phyloP scores from a whole-genome alignment of 176 grass and related monocot genomes.

The Aegilops bicornis region DNA sequence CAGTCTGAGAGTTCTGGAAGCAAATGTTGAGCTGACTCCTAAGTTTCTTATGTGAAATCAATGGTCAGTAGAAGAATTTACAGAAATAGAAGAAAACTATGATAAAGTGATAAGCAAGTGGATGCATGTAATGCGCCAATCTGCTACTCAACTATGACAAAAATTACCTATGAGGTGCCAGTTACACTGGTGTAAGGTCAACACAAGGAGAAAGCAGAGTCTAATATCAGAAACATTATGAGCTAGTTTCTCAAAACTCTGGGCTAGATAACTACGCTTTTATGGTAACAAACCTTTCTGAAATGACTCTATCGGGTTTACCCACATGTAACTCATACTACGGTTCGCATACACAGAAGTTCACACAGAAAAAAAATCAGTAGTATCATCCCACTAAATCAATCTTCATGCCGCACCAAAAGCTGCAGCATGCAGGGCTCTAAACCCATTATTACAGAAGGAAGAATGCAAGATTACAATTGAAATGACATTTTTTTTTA shows the following conservation, averaged over 20 bases:
- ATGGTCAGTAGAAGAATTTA: background rate
- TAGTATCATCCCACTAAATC: background rate
- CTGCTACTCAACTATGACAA: background rate
- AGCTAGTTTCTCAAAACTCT: background rate
- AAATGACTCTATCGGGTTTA: background rate
- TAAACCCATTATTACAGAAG: background rate
- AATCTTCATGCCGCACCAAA: background rate
- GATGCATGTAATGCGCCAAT: background rate
- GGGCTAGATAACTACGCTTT: background rate
- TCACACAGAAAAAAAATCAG: slow-evolving; percentile 8
- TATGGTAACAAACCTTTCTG: background rate
- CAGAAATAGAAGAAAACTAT: background rate
- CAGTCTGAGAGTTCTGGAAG: background rate
- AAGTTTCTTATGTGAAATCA: background rate
- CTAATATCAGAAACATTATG: background rate
- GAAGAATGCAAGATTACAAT: background rate
- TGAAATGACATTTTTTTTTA: background rate
- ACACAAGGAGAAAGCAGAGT: background rate
- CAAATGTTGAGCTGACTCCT: background rate
- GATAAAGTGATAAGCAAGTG: slow-evolving; percentile 13
- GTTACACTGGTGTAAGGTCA: background rate
- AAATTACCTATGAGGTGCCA: background rate
- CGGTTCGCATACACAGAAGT: background rate
- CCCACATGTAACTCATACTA: background rate
- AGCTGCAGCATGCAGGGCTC: background rate